A percentile compares a stretch with the other conserved stretches of the same genome.
Evolutionary conservation across 768 basidiomycete genomes (phyloP).

Genomic region (Hydnomerulius pinastri): DNA sequence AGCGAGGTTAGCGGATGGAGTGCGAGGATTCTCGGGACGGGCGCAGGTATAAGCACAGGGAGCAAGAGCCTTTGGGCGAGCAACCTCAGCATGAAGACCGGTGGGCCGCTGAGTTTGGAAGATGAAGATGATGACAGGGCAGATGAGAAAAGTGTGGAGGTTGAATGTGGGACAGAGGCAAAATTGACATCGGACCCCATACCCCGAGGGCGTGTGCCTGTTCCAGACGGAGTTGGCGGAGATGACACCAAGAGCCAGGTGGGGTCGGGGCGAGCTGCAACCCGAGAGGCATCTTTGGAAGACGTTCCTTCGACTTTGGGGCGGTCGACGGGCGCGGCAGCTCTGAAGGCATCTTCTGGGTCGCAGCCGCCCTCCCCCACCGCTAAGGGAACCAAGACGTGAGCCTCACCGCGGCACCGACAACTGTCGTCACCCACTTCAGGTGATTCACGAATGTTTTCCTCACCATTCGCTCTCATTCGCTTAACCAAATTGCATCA

Average conservation of each 20-base stretch:
- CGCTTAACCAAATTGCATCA: too few species aligned
- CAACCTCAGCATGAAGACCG: conserved; percentile 63
- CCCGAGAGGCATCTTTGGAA: conserved; percentile 7
- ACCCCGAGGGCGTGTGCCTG: conserved; percentile 6
- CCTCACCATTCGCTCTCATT: too few species aligned
- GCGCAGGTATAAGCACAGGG: conserved; percentile 45
- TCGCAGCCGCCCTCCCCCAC: not conserved
- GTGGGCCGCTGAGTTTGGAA: conserved; percentile 52
- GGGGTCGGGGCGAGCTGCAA: conserved; percentile 5
- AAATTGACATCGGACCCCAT: conserved; percentile 9
- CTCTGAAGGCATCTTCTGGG: too few species aligned
- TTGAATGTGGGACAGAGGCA: conserved; percentile 13
- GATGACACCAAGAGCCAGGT: conserved; percentile 7
- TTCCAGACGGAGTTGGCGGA: conserved; percentile 1
- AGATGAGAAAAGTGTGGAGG: conserved; percentile 17
- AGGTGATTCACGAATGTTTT: not conserved
- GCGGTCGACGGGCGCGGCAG: conserved; percentile 25
- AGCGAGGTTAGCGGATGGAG: conserved; percentile 90
- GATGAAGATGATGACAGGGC: conserved; percentile 37
- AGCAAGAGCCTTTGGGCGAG: conserved; percentile 63
- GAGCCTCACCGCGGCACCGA: conserved; percentile 1
- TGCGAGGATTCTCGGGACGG: conserved; percentile 56
- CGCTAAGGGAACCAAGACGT: conserved; percentile 2
- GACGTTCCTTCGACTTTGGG: conserved; percentile 27
- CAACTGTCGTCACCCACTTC: not conserved